Base-by-base conservation (phyloP, 2,329 filamentous ascomycete species). In the Fusarium solani-melongenae region DNA sequence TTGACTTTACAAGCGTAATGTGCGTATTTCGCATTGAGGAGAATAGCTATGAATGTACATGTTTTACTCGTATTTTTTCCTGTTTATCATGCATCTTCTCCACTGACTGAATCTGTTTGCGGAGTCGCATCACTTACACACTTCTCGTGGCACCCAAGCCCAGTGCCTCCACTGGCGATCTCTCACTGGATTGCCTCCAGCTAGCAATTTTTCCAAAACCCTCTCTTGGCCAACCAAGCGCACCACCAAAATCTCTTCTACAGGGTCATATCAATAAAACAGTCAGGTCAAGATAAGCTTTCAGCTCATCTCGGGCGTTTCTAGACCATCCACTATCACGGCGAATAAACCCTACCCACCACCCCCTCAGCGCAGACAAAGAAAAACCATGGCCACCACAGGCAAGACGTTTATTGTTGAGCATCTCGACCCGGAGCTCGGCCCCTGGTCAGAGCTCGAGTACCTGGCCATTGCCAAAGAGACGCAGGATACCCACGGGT, bases 341-440 rank as follows among this genome's bases (percentile, higher is more conserved):
- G 38, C 46, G 24, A 51, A 27, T 29, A 72, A 51, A 29, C 51
- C 53, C 24, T 55, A 14, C 20, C 15, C 12, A 14, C 41, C 53
- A n/a, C 41, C 60, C 56, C 68, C 69, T 64, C 65, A 51, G 20
- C 34, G 20, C 49, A 70, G 41, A 75, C 66, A 73, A 73, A 75
- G 70, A 63, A 36, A 36, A 39, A 62, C 59, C 60, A 87, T 87
- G 84, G 77, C 83, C 22, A 70, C 80, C 46, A 74, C 72, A 20
- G 81, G 82, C 74, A 93, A 95, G 83, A 95, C 91, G 49, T 98
- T 96, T 84, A 93, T 98, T 79, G 95, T 98, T 77, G 96, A 98
- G 86, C 96, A 99, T 84, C 91, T 99, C 74, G 96, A 99, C 85
- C 92, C 94, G 44, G 96, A 99, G 83, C 89, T 99, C 33, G 96